A percentile compares a stretch with the other conserved stretches of the same genome.
Conservation (phyloP, 805 yeast genomes). For the Saturnispora gosingensis region DNA sequence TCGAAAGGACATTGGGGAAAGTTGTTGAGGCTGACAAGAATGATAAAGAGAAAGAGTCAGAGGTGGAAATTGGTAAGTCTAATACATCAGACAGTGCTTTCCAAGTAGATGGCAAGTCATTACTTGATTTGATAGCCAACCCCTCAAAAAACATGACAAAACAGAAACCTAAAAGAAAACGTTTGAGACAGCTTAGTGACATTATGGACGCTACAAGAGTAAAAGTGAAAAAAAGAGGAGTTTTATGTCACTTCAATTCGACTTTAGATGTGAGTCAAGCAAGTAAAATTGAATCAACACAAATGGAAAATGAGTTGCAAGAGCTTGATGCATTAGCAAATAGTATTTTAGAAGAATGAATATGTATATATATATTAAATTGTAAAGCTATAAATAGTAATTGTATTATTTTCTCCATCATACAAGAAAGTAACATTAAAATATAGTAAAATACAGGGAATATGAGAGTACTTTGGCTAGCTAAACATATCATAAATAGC, state of each 20-base stretch:
- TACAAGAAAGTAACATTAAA: conserved; percentile 8
- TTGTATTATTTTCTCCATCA: neutral
- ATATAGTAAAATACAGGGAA: neutral
- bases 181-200: neutral
- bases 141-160: conserved; percentile 1
- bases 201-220: conserved; percentile 14
- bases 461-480: neutral
- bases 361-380: neutral
- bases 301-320: neutral
- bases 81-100: neutral
- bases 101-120: conserved; percentile 1
- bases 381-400: neutral
- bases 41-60: neutral
- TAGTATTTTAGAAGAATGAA: conserved; percentile 15
- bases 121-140: neutral
- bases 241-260: neutral
- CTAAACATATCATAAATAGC: conserved; percentile 14
- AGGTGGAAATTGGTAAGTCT: neutral
- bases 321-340: conserved; percentile 18
- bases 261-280: neutral
- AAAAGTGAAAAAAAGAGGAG: conserved; percentile 5
- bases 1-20: neutral
- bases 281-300: neutral
- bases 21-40: neutral
- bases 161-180: neutral